Base-by-base conservation (phyloP, 345 rosid genomes). In the Pistacia integerrima region DNA sequence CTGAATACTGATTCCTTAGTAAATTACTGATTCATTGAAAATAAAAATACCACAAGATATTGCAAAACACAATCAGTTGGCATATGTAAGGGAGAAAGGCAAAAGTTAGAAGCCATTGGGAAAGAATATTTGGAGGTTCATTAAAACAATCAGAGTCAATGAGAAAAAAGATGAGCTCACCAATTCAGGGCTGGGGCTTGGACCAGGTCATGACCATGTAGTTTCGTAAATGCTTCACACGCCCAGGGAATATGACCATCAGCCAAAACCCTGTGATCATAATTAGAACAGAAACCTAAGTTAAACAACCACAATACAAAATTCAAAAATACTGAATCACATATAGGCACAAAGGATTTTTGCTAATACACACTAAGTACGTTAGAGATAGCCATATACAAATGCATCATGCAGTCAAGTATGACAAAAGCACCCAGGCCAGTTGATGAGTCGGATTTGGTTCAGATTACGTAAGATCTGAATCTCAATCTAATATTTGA, bases 171-270 rank as follows among this genome's bases (percentile, higher is more conserved):
- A 65, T 7, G 11, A 41, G 44, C 20, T 64, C 91, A 96, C 99
- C 99, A 92, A 69, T 79, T 79, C 75, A 94, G 88, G 9, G 90
- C 64, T 1, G 97, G 95, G 48, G 87, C 77, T 85, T 74, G 84
- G 77, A 90, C 87, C 80, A 97, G 92, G 80, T 85, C 87, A 48
- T 64, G 85, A 35, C 97, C 94, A 44, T 97, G 97, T 79, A 92
- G 80, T 81, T 84, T 87, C 35, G 99, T 87, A 87, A 97, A 97
- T 55, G 96, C 94, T 81, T 97, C 98, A 38, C 98, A 94, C 38
- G 98, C 97, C 99, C 99, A 97, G n/a, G 99, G 90, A 77, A 94
- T 92, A 79, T 94, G 99, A 51, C 99, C 97, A 77, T 97, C 99
- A 66, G 98, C 99, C 81, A 94, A 82, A 71, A 97, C 94, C 66